These are phyloP conservation scores for Trichoderma aggressivum DNA, from an alignment of 2,329 filamentous ascomycete species.

Conservation along the genomic window DNA sequence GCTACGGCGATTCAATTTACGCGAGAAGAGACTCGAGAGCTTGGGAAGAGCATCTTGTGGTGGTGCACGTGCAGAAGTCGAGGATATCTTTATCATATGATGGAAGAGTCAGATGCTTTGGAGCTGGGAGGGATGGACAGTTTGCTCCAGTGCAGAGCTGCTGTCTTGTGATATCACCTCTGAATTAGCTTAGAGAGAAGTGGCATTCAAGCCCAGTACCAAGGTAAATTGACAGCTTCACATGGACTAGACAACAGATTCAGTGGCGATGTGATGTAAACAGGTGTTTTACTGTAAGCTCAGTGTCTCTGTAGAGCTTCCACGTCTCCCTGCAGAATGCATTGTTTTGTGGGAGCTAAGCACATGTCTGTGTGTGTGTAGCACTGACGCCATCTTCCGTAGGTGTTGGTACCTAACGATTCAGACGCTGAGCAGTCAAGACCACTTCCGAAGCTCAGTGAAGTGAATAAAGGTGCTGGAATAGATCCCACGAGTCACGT, in stretches of 20 bases:
- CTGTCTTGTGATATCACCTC: not conserved
- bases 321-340: not conserved
- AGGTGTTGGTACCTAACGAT: conserved; percentile 12
- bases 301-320: not conserved
- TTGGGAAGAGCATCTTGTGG: not conserved
- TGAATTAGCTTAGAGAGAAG: not conserved
- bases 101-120: not conserved
- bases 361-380: not conserved
- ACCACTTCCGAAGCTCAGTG: not conserved
- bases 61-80: not conserved
- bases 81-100: not conserved
- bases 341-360: not conserved
- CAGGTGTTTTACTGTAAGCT: not conserved
- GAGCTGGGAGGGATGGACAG: not conserved
- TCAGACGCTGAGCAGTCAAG: not conserved
- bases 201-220: not conserved
- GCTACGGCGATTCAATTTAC: not conserved
- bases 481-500: not conserved
- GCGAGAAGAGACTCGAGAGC: not conserved
- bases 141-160: not conserved
- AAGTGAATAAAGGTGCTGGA: not conserved
- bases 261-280: not conserved
- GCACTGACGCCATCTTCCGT: conserved; percentile 14
- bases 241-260: not conserved
- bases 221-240: not conserved